Percentiles rank a stretch among this genome's conserved stretches.
These are phyloP conservation scores for Solanum chiquidenum DNA, from an alignment of 257 asterid species.

Conservation along the genomic window DNA sequence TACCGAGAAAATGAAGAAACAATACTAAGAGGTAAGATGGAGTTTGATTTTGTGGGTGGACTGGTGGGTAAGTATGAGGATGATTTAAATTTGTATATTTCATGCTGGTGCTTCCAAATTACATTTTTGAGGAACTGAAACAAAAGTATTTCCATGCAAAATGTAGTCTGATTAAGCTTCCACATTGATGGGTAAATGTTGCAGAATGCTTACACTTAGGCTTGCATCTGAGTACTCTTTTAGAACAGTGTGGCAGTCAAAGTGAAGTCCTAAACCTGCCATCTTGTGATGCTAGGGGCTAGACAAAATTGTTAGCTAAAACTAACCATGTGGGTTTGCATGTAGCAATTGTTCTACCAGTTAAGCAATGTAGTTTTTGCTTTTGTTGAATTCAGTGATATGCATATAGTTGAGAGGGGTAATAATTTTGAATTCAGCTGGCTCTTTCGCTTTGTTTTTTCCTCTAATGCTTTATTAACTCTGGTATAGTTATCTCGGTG, in stretches of 20 bases:
- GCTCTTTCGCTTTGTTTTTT: not conserved
- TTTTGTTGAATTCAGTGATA: not conserved
- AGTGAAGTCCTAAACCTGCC: not conserved
- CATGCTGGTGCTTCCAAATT: not conserved
- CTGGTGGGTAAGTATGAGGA: not conserved
- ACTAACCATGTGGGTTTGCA: not conserved
- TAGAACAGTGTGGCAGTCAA: not conserved
- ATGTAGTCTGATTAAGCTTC: not conserved
- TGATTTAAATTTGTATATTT: not conserved
- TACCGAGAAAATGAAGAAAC: not conserved
- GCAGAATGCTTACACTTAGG: not conserved
- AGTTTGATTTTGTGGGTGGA: not conserved
- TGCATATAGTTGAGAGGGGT: not conserved
- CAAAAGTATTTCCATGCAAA: not conserved
- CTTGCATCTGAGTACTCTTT: not conserved
- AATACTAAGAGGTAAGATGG: not conserved
- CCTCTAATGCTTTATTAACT: not conserved
- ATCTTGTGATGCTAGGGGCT: not conserved
- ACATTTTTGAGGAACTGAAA: not conserved
- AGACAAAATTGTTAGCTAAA: not conserved
- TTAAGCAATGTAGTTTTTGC: not conserved
- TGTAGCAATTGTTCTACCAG: not conserved
- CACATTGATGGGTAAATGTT: not conserved
- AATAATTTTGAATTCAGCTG: not conserved
- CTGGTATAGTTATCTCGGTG: not conserved